phyloP scores from a whole-genome alignment of 768 basidiomycete genomes.

The Pleurotus sapidus region DNA sequence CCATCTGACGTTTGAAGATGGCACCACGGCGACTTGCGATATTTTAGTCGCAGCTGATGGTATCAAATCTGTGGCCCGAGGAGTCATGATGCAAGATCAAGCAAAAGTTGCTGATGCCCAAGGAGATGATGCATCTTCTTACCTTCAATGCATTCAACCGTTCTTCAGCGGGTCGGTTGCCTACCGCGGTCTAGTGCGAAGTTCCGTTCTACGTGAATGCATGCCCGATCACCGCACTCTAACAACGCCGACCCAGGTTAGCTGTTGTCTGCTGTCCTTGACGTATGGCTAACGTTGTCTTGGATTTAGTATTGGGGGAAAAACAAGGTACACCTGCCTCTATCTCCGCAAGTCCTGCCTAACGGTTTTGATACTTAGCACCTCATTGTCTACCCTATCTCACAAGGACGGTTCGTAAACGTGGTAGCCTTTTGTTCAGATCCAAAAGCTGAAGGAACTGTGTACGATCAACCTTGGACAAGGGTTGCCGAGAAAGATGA shows the following conservation, averaged over 20 bases:
- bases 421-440: constrained; percentile 38
- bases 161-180: constrained; percentile 31
- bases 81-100: constrained; percentile 5
- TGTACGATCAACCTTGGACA: constrained; percentile 13
- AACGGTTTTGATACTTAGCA: constrained; percentile 28
- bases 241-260: constrained; percentile 21
- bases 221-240: constrained; percentile 28
- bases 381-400: constrained; percentile 48
- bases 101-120: background rate
- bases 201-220: constrained; percentile 16
- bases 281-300: background rate
- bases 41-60: constrained; percentile 41
- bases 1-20: constrained; percentile 21
- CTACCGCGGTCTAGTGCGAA: constrained; percentile 31
- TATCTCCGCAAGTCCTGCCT: background rate
- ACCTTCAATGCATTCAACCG: constrained; percentile 22
- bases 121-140: constrained; percentile 3
- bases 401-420: constrained; percentile 46
- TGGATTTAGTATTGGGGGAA: constrained; percentile 20
- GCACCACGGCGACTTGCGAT: constrained; percentile 25
- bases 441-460: constrained; percentile 33
- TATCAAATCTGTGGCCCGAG: constrained; percentile 22
- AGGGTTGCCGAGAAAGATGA: constrained; percentile 29
- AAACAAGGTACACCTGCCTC: constrained; percentile 19
- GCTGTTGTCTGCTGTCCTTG: background rate